Evolutionary conservation across 257 asterid genomes (phyloP).

Genomic region (Gardenia jasminoides): DNA sequence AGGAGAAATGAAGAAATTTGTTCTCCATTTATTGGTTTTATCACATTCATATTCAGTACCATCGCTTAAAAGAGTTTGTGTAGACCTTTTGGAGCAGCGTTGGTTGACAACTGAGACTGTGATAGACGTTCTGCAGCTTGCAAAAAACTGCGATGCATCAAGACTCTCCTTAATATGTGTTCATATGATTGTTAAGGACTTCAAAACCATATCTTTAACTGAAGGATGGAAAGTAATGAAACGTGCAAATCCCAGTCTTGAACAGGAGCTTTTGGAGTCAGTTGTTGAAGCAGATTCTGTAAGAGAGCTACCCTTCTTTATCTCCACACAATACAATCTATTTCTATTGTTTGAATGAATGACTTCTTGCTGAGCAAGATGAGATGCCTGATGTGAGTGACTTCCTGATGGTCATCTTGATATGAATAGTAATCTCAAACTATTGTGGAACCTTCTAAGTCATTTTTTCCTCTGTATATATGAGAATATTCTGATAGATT

Average conservation of each 20-base stretch:
- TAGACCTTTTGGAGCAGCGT: constrained; percentile 46
- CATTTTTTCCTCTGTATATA: background rate
- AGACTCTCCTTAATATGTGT: constrained; percentile 55
- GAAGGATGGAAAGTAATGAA: constrained; percentile 95
- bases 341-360: background rate
- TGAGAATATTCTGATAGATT: background rate
- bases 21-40: constrained; percentile 73
- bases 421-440: too few relatives aligned
- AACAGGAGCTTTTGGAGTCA: constrained; percentile 71
- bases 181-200: constrained; percentile 57
- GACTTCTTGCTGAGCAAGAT: background rate
- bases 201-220: constrained; percentile 61
- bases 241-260: constrained; percentile 66
- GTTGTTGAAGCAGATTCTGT: constrained; percentile 86
- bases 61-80: constrained; percentile 61
- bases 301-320: constrained; percentile 37
- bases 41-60: constrained; percentile 69
- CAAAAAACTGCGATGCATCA: constrained; percentile 69
- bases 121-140: constrained; percentile 73
- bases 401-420: background rate
- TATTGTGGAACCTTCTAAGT: too few relatives aligned
- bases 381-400: background rate
- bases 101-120: constrained; percentile 69
- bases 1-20: constrained; percentile 64
- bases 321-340: background rate